phyloP scores from a whole-genome alignment of 2,329 filamentous ascomycete species.

The Metarhizium album region DNA sequence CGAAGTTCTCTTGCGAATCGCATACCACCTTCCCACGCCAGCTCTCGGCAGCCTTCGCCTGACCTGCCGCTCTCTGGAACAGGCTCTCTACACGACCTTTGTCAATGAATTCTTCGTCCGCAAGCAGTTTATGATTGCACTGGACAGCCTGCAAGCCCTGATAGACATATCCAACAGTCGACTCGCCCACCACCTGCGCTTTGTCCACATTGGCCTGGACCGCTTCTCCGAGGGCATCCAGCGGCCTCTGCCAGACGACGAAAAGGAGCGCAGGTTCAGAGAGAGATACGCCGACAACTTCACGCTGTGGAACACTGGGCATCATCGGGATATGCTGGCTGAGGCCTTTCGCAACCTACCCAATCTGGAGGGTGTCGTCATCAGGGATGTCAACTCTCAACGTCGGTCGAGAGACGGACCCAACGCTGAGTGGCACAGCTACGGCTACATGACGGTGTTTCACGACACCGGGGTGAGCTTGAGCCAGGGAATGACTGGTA shows the following conservation, averaged over 20 bases:
- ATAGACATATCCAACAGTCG: conserved; percentile 40
- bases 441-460: conserved; percentile 33
- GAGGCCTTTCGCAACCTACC: conserved; percentile 44
- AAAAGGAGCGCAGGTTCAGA: conserved; percentile 9
- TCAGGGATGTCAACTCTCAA: conserved; percentile 46
- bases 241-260: conserved; percentile 6
- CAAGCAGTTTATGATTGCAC: conserved; percentile 54
- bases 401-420: conserved; percentile 38
- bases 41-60: conserved; percentile 46
- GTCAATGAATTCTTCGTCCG: conserved; percentile 53
- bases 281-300: conserved; percentile 13
- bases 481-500: conserved; percentile 3
- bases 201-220: conserved; percentile 23
- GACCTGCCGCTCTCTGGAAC: conserved; percentile 44
- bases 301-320: conserved; percentile 30
- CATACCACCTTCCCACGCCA: conserved; percentile 38
- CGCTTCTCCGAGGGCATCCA: conserved; percentile 11
- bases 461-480: conserved; percentile 21
- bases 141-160: conserved; percentile 44
- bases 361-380: conserved; percentile 43
- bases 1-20: conserved; percentile 48
- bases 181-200: conserved; percentile 26
- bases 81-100: conserved; percentile 43
- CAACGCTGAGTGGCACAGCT: conserved; percentile 39
- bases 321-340: conserved; percentile 41